A percentile compares a stretch with the other conserved stretches of the same genome.
Evolutionary conservation across 805 yeast genomes (phyloP).

Genomic region (Yamadazyma laniorum): DNA sequence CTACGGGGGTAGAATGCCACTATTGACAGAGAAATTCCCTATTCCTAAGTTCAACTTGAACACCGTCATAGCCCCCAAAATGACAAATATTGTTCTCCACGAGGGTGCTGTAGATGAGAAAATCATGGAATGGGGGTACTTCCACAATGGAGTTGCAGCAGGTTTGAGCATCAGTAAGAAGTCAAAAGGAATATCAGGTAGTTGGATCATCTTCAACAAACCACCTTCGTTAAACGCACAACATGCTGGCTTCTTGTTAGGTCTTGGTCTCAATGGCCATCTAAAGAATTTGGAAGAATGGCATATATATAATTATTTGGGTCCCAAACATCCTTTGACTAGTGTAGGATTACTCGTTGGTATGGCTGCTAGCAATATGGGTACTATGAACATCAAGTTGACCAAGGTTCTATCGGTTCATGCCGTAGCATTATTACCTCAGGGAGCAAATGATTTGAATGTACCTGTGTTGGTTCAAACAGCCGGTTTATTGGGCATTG

Average conservation of each 20-base stretch:
- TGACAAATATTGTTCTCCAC: conserved; percentile 61
- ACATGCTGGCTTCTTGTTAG: conserved; percentile 93
- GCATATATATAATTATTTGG: conserved; percentile 91
- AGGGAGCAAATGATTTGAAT: conserved; percentile 85
- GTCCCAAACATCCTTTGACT: conserved; percentile 81
- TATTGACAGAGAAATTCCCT: conserved; percentile 81
- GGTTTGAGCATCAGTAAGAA: conserved; percentile 74
- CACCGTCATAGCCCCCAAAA: conserved; percentile 61
- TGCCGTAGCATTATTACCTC: conserved; percentile 85
- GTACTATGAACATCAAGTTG: conserved; percentile 80
- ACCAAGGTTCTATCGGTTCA: conserved; percentile 93
- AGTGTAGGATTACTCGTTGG: conserved; percentile 88
- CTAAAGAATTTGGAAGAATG: conserved; percentile 82
- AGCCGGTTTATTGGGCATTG: conserved; percentile 89
- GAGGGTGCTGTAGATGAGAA: conserved; percentile 50
- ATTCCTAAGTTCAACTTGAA: conserved; percentile 73
- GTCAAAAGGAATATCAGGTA: conserved; percentile 71
- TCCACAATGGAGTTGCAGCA: conserved; percentile 88
- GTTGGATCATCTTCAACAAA: conserved; percentile 88
- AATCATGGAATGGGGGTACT: conserved; percentile 74
- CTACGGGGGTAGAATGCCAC: conserved; percentile 65
- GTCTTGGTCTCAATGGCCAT: conserved; percentile 90
- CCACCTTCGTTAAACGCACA: conserved; percentile 71
- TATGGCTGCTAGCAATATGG: conserved; percentile 83
- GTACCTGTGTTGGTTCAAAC: conserved; percentile 82